Conservation (phyloP, 495 filamentous ascomycete genomes). For the Aspergillus affinis region DNA sequence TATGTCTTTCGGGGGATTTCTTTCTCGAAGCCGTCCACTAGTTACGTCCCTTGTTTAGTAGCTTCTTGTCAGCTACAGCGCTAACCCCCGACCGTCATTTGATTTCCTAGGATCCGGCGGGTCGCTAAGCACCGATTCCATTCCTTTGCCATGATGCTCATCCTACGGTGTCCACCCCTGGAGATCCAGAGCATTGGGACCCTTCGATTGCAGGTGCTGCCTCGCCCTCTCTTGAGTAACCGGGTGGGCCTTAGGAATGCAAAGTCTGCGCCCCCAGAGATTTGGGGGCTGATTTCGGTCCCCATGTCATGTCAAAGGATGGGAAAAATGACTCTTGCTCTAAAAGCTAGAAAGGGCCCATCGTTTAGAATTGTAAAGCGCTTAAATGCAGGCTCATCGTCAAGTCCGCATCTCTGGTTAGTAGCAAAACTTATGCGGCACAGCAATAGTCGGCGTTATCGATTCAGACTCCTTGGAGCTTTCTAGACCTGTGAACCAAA, state of each 20-base stretch:
- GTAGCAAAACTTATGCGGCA: slow-evolving; percentile 33
- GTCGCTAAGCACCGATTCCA: slow-evolving; percentile 17
- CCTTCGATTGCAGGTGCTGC: slow-evolving; percentile 21
- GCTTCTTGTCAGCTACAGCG: slow-evolving; percentile 19
- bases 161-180: slow-evolving; percentile 21
- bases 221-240: slow-evolving; percentile 18
- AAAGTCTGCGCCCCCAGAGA: slow-evolving; percentile 30
- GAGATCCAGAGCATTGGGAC: slow-evolving; percentile 26
- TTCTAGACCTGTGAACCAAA: slow-evolving; percentile 36
- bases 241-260: slow-evolving; percentile 26
- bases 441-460: slow-evolving; percentile 38
- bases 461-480: slow-evolving; percentile 26
- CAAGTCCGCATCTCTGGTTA: slow-evolving; percentile 31
- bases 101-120: slow-evolving; percentile 15
- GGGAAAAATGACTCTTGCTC: slow-evolving; percentile 15
- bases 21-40: too few species aligned
- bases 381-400: slow-evolving; percentile 46
- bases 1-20: slow-evolving; percentile 1
- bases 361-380: slow-evolving; percentile 26
- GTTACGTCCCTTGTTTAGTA: not conserved
- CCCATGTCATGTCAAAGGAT: slow-evolving; percentile 21
- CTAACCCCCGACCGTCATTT: slow-evolving; percentile 21
- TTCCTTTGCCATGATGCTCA: slow-evolving; percentile 15
- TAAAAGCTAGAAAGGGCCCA: slow-evolving; percentile 15
- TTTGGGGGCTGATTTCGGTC: slow-evolving; percentile 27